These are phyloP conservation scores for Prunus salicina DNA, from an alignment of 306 rosid genomes.

Conservation along the genomic window DNA sequence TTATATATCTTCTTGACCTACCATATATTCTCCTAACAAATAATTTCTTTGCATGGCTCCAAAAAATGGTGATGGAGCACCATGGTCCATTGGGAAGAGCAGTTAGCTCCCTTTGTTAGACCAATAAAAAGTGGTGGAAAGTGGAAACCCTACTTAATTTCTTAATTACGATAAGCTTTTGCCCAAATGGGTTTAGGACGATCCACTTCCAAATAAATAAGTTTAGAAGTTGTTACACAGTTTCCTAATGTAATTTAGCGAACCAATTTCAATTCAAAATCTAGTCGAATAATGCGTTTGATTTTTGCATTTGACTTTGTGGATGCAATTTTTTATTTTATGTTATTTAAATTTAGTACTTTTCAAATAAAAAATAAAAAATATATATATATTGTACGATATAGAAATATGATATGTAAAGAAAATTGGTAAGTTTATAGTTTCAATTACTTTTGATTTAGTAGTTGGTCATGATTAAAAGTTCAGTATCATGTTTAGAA, in stretches of 20 bases:
- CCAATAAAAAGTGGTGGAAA: not conserved
- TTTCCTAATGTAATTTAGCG: too few species aligned
- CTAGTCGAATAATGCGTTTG: too few species aligned
- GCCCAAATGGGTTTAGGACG: not conserved
- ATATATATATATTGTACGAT: too few species aligned
- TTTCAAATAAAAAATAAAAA: too few species aligned
- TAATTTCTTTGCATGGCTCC: slow-evolving; percentile 26
- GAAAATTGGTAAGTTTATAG: not conserved
- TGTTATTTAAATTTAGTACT: not conserved
- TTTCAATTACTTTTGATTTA: not conserved
- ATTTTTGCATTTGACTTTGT: too few species aligned
- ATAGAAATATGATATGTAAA: too few species aligned
- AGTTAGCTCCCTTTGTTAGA: not conserved
- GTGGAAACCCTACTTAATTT: not conserved
- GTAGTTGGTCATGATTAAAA: not conserved
- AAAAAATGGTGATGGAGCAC: slow-evolving; percentile 2
- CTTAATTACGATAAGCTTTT: not conserved
- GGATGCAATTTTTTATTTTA: too few species aligned
- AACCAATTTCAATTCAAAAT: too few species aligned
- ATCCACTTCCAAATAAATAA: too few species aligned
- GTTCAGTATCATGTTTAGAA: not conserved
- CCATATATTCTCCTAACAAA: slow-evolving; percentile 32
- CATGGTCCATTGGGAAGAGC: not conserved
- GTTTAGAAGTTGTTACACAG: too few species aligned
- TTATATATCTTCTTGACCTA: not conserved